phyloP scores from a whole-genome alignment of 768 basidiomycete species.

The Coprinellus micaceus region DNA sequence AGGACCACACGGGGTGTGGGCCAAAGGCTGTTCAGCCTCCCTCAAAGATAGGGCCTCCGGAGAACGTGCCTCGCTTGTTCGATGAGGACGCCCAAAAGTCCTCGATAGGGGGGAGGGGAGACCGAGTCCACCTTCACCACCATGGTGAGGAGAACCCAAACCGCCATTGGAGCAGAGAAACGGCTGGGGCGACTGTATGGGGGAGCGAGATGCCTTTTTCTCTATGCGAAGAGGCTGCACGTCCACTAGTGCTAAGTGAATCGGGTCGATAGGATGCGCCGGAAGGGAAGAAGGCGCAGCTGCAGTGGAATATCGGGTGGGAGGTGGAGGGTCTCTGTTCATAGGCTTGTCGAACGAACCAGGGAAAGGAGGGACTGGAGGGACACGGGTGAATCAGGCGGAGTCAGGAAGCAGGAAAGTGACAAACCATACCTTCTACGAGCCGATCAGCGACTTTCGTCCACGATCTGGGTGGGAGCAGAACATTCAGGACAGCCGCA shows the following conservation, averaged over 20 bases:
- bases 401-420: not conserved
- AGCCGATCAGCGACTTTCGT: conserved; percentile 24
- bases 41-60: no score
- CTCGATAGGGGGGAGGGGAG: no score
- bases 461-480: conserved; percentile 24
- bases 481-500: conserved; percentile 11
- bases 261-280: not conserved
- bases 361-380: not conserved
- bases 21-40: no score
- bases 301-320: not conserved
- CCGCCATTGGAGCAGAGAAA: not conserved
- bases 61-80: no score
- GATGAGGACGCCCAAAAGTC: no score
- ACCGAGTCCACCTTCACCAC: no score
- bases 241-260: not conserved
- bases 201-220: not conserved
- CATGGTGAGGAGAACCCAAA: no score
- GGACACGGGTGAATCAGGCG: not conserved
- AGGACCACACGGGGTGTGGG: no score
- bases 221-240: not conserved
- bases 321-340: not conserved
- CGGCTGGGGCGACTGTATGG: not conserved
- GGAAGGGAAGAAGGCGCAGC: not conserved
- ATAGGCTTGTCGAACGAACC: not conserved
- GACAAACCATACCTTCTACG: conserved; percentile 2